A percentile compares a stretch with the other conserved stretches of the same genome.
Evolutionary conservation across 2,329 filamentous ascomycete genomes (phyloP).

Genomic region (Pyrenophora seminiperda): DNA sequence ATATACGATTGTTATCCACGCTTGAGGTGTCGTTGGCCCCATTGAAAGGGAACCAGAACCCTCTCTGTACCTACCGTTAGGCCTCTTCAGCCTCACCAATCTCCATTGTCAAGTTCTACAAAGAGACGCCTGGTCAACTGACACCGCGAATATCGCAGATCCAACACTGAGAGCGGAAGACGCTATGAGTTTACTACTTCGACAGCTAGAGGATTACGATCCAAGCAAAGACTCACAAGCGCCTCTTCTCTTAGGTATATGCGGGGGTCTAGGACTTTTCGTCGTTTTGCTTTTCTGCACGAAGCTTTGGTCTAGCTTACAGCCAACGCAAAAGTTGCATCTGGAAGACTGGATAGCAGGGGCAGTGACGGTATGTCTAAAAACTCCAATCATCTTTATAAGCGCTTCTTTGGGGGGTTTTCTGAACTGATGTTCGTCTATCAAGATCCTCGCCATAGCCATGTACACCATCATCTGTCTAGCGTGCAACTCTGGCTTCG

Average conservation of each 20-base stretch:
- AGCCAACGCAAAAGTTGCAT: conserved; percentile 17
- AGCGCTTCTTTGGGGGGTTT: too few relatives aligned
- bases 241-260: conserved; percentile 30
- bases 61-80: too few relatives aligned
- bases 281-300: conserved; percentile 24
- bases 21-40: too few relatives aligned
- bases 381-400: not conserved
- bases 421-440: not conserved
- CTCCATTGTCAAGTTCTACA: too few relatives aligned
- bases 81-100: too few relatives aligned
- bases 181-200: not conserved
- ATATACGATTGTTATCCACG: too few relatives aligned
- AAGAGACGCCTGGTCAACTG: too few relatives aligned
- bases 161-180: not conserved
- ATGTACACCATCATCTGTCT: conserved; percentile 26
- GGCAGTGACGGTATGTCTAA: conserved; percentile 23
- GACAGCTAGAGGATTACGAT: not conserved
- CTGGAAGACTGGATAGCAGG: conserved; percentile 31
- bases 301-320: conserved; percentile 27
- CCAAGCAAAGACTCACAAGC: conserved; percentile 22
- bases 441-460: conserved; percentile 27
- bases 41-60: too few relatives aligned
- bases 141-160: too few relatives aligned
- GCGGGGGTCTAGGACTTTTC: conserved; percentile 24
- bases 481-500: conserved; percentile 29